Evolutionary conservation across 2,329 filamentous ascomycete genomes (phyloP).

Genomic region (Aspergillus arachidicola): DNA sequence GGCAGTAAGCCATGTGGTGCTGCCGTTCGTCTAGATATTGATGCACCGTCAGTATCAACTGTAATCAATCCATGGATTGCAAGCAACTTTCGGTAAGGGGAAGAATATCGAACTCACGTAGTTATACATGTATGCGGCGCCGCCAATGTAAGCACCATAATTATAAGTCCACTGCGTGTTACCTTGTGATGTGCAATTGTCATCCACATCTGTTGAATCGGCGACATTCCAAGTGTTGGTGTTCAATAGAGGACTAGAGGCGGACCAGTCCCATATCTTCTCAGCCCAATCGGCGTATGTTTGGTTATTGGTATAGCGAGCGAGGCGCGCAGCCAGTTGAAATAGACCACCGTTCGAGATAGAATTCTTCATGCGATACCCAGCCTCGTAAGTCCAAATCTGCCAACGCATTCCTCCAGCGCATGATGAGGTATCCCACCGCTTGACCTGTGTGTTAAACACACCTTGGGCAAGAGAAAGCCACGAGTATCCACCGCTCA

Average conservation of each 20-base stretch:
- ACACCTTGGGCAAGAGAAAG: conserved; percentile 66
- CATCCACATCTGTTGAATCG: conserved; percentile 61
- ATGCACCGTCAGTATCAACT: neutral
- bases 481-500: conserved; percentile 47
- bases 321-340: conserved; percentile 75
- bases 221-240: conserved; percentile 62
- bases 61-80: neutral
- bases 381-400: conserved; percentile 75
- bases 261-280: conserved; percentile 65
- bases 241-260: conserved; percentile 60
- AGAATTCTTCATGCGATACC: conserved; percentile 83
- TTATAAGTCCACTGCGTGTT: conserved; percentile 69
- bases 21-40: conserved; percentile 34
- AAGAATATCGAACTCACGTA: conserved; percentile 37
- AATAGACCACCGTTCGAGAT: conserved; percentile 81
- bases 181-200: conserved; percentile 64
- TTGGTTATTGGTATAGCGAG: conserved; percentile 63
- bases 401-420: conserved; percentile 79
- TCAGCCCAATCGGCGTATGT: conserved; percentile 67
- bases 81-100: neutral
- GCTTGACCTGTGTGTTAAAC: conserved; percentile 69
- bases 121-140: conserved; percentile 71
- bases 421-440: conserved; percentile 72
- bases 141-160: conserved; percentile 61
- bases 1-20: conserved; percentile 57